phyloP scores from a whole-genome alignment of 345 rosid species.

The Citrus sp. region DNA sequence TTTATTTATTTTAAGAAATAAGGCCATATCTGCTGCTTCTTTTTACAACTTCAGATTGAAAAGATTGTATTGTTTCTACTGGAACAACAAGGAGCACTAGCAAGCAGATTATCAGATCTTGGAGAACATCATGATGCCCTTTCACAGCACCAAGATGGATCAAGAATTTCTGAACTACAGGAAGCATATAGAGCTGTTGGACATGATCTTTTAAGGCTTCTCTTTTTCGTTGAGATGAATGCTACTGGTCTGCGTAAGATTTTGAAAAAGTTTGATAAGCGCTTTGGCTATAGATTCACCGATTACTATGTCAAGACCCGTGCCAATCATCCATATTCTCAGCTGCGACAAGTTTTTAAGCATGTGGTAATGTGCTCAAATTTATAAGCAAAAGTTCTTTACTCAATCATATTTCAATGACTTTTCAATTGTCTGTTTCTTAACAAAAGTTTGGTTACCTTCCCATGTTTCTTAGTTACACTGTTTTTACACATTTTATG shows the following conservation, averaged over 20 bases:
- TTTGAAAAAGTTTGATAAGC: conserved; percentile 78
- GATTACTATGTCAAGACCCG: conserved; percentile 82
- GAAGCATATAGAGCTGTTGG: conserved; percentile 60
- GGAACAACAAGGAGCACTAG: conserved; percentile 61
- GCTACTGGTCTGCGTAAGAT: conserved; percentile 74
- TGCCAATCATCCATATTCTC: conserved; percentile 82
- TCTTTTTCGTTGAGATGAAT: conserved; percentile 67
- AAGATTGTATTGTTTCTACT: conserved; percentile 54
- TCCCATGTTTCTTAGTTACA: background rate
- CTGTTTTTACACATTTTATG: conserved; percentile 2
- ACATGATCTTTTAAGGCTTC: conserved; percentile 57
- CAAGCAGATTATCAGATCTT: conserved; percentile 41
- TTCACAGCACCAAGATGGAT: conserved; percentile 37
- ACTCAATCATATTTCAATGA: background rate
- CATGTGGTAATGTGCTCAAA: conserved; percentile 58
- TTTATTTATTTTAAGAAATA: background rate
- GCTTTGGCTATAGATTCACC: conserved; percentile 69
- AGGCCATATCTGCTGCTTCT: conserved; percentile 5
- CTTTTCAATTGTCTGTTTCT: background rate
- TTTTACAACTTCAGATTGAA: conserved; percentile 43
- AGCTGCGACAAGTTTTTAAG: conserved; percentile 74
- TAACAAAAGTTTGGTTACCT: background rate
- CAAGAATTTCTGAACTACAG: conserved; percentile 41
- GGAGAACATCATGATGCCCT: conserved; percentile 47
- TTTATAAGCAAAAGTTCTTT: background rate